Evolutionary conservation across 306 rosid species (phyloP), one percentile per base, ranked within the genome.

Genomic region (Lathyrus aphaca): DNA sequence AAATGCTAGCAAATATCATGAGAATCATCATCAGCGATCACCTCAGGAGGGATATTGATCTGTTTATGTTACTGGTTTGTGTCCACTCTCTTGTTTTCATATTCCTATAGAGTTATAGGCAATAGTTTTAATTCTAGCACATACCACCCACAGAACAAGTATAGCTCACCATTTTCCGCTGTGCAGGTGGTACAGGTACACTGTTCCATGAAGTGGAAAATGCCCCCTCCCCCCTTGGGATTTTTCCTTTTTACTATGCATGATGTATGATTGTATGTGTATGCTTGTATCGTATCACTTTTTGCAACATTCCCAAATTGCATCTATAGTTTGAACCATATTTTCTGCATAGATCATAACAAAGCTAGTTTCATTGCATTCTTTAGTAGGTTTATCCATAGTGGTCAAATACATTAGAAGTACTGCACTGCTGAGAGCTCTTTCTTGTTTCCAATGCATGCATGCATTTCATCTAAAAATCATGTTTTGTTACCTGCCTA

Each of bases 101-200:
- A 46, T 46, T 66, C 44, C 25, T 42, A 23, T 23, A 3, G 61
- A 69, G 69, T 45, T 11, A 45, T 81, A 72, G 76, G 70, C 39
- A 51, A 30, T 16, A 45, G 29, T 42, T 73, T 79, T 54, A 4
- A 10, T 82, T 79, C 64, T 65, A 48, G 23, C 37, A 44, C 21
- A 50, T 76, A 67, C 69, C 73, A 49, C 73, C 62, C 74, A 50
- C 79, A 70, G 55, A 72, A 80, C 63, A 67, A 82, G 79, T 79
- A 59, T 74, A 76, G 87, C 93, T 89, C 81, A 83, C 88, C 61
- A 86, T 85, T 81, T 87, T 85, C 89, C 84, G 79, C 87, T 89
- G 89, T 89, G 96, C 92, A 89, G 96, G 92, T 86, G 81, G 92
- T 89, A 85, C 96, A 89, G 96, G 89, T 89, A 83, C 84, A 87